Percentiles rank a stretch among this genome's conserved stretches.
phyloP scores from a whole-genome alignment of 2,329 filamentous ascomycete species.

The Endoconidiophora polonica region DNA sequence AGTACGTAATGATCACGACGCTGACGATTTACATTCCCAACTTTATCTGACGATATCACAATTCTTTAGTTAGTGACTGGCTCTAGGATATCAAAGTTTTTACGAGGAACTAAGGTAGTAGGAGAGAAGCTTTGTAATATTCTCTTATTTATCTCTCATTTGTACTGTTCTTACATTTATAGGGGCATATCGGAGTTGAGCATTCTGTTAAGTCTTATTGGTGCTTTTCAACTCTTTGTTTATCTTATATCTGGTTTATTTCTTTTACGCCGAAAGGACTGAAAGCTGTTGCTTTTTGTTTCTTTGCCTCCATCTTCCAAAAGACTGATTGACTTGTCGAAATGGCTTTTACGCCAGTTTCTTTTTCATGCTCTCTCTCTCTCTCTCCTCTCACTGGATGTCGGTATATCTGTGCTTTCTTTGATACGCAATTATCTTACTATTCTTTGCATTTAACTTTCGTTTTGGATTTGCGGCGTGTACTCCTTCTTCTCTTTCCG shows the following conservation, averaged over 20 bases:
- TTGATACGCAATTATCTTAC: background rate
- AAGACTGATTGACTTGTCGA: too few relatives aligned
- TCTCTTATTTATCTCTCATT: background rate
- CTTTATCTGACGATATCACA: too few relatives aligned
- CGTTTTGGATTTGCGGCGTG: background rate
- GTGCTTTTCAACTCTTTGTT: constrained; percentile 14
- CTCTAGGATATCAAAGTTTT: too few relatives aligned
- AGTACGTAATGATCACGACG: too few relatives aligned
- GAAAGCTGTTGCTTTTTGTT: background rate
- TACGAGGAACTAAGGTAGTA: too few relatives aligned
- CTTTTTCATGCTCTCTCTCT: background rate
- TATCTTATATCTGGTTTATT: constrained; percentile 13
- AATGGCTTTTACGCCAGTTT: too few relatives aligned
- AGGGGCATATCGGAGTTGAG: too few relatives aligned
- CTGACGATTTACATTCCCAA: too few relatives aligned
- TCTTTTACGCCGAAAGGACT: constrained; percentile 5
- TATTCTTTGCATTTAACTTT: background rate
- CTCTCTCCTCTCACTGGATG: background rate
- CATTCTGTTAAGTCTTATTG: constrained; percentile 11
- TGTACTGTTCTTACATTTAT: background rate
- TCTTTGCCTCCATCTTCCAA: constrained; percentile 1
- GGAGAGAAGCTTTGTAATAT: too few relatives aligned
- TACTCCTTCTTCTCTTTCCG: background rate
- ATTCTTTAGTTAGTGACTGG: too few relatives aligned
- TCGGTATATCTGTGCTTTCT: too few relatives aligned